phyloP scores from a whole-genome alignment of 2,329 filamentous ascomycete species.

The Aulographum hederae region DNA sequence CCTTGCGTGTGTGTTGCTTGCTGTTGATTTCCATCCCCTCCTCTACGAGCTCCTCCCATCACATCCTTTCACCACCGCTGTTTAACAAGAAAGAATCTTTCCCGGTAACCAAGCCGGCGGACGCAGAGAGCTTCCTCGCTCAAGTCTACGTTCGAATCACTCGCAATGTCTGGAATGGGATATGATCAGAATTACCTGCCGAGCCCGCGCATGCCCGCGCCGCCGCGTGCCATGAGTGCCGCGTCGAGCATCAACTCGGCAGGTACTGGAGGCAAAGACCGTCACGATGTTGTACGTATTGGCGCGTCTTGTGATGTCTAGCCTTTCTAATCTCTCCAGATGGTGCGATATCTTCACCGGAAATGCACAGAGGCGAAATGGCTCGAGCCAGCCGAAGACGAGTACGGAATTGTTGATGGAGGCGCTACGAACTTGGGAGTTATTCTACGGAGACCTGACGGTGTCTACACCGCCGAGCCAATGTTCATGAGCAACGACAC shows the following conservation, averaged over 20 bases:
- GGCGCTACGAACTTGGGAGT: constrained; percentile 8
- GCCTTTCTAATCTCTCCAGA: constrained; percentile 8
- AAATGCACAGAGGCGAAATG: constrained; percentile 12
- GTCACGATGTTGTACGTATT: constrained; percentile 1
- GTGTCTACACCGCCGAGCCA: constrained; percentile 23
- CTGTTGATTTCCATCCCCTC: too few species aligned
- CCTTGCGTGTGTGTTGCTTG: too few species aligned
- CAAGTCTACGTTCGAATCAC: too few species aligned
- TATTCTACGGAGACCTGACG: constrained; percentile 6
- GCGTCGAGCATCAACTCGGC: neutral
- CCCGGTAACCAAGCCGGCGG: too few species aligned
- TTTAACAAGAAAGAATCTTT: too few species aligned
- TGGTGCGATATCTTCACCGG: constrained; percentile 12
- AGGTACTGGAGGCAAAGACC: neutral
- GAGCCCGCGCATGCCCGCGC: too few species aligned
- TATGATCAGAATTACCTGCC: too few species aligned
- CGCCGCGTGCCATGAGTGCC: too few species aligned
- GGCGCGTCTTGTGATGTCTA: neutral
- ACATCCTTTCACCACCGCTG: too few species aligned
- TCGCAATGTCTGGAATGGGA: too few species aligned
- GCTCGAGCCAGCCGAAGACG: constrained; percentile 12
- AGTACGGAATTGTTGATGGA: constrained; percentile 11
- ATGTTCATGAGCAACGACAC: constrained; percentile 16
- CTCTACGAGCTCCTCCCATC: too few species aligned
- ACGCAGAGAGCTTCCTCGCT: too few species aligned